Evolutionary conservation across 176 grass and related monocot species (phyloP).

Genomic region (Carex scoparia): DNA sequence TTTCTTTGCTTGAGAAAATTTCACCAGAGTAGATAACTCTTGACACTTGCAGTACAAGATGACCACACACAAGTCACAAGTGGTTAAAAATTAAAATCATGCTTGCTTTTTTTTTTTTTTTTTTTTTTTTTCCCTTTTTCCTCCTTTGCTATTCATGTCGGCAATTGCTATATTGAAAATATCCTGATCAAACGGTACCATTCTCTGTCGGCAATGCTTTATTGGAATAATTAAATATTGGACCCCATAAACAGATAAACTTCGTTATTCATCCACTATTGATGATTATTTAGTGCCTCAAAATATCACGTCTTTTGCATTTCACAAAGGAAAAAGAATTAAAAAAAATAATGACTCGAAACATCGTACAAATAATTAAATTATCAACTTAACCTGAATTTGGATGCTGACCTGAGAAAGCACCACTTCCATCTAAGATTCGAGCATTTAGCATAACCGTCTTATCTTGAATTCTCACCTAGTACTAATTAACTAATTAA

Average conservation of each 20-base stretch:
- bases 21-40: too few relatives aligned
- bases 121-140: too few relatives aligned
- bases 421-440: background rate
- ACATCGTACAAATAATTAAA: background rate
- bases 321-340: background rate
- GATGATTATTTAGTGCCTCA: background rate
- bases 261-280: background rate
- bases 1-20: background rate
- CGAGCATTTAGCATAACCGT: background rate
- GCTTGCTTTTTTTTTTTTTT: background rate
- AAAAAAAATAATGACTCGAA: background rate
- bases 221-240: background rate
- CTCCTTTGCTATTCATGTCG: too few relatives aligned
- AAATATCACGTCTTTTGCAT: background rate
- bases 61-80: background rate
- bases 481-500: constrained; percentile 8
- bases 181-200: background rate
- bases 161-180: background rate
- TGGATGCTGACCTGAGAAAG: background rate
- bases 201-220: background rate
- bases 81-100: background rate
- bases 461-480: background rate
- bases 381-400: background rate
- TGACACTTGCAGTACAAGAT: too few relatives aligned
- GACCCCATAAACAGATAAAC: background rate